Conservation (phyloP, 495 filamentous ascomycete species). For the Penicillium angulare region DNA sequence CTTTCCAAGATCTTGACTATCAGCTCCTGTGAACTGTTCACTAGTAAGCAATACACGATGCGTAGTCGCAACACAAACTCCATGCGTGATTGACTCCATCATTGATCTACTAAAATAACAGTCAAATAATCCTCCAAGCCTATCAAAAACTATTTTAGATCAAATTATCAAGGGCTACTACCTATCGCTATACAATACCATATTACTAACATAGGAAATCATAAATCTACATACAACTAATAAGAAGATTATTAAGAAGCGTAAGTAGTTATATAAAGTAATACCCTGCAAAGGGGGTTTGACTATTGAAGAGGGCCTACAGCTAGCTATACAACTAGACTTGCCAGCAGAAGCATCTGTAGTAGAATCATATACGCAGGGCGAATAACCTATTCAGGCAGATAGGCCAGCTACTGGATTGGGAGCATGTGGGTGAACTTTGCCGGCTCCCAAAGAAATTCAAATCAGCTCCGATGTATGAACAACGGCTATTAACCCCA, state of each 20-base stretch:
- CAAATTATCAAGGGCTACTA: background rate
- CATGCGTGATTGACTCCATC: too few relatives aligned
- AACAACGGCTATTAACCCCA: too few relatives aligned
- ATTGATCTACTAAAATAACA: too few relatives aligned
- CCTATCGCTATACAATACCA: background rate
- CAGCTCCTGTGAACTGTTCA: too few relatives aligned
- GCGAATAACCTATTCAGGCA: background rate
- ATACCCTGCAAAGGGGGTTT: background rate
- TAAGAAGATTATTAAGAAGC: background rate
- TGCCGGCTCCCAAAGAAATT: background rate
- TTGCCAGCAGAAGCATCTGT: background rate
- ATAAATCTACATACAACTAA: background rate
- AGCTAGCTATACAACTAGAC: background rate
- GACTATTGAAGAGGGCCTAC: background rate
- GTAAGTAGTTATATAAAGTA: background rate
- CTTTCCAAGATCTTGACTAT: too few relatives aligned
- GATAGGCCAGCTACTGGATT: too few relatives aligned
- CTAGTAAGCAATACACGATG: too few relatives aligned
- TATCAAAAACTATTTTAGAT: background rate
- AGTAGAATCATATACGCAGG: background rate
- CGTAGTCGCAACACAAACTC: too few relatives aligned
- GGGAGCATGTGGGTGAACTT: too few relatives aligned
- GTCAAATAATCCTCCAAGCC: conserved; percentile 1
- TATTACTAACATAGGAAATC: background rate
- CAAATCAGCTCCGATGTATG: background rate